phyloP scores from a whole-genome alignment of 2,329 filamentous ascomycete genomes.

The Phyllosticta citribraziliensis region DNA sequence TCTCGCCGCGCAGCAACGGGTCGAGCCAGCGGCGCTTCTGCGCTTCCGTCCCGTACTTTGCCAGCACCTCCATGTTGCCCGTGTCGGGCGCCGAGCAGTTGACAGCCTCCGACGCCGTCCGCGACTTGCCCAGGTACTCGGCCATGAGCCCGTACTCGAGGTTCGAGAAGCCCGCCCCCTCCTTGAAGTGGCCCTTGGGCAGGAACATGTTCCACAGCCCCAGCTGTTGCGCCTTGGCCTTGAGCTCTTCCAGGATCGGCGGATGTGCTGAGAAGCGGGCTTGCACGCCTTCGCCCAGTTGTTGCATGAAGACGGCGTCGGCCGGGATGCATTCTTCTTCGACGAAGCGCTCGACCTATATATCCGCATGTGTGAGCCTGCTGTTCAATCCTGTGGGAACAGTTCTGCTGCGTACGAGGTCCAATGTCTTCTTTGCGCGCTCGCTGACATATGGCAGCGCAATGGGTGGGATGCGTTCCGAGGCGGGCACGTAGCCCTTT shows the following conservation, averaged over 20 bases:
- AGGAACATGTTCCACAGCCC: conserved; percentile 99
- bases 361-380: conserved; percentile 33
- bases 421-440: conserved; percentile 70
- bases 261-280: conserved; percentile 75
- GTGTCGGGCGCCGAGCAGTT: conserved; percentile 90
- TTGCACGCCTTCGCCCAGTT: conserved; percentile 61
- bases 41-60: conserved; percentile 77
- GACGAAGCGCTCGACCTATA: conserved; percentile 82
- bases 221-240: conserved; percentile 68
- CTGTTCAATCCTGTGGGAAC: not conserved
- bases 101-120: conserved; percentile 59
- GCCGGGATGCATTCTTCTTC: conserved; percentile 76
- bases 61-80: conserved; percentile 90
- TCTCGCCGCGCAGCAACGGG: conserved; percentile 73
- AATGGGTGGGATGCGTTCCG: conserved; percentile 48
- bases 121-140: conserved; percentile 83
- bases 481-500: conserved; percentile 35
- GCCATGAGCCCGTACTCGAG: conserved; percentile 97
- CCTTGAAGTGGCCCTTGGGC: conserved; percentile 87
- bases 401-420: conserved; percentile 45
- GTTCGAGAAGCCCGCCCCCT: conserved; percentile 90
- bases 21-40: conserved; percentile 79
- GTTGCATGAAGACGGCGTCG: conserved; percentile 69
- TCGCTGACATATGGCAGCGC: conserved; percentile 65
- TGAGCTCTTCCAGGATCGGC: conserved; percentile 75